Base-by-base conservation (phyloP, 164 flowering plant species). In the Berberis vulgaris region DNA sequence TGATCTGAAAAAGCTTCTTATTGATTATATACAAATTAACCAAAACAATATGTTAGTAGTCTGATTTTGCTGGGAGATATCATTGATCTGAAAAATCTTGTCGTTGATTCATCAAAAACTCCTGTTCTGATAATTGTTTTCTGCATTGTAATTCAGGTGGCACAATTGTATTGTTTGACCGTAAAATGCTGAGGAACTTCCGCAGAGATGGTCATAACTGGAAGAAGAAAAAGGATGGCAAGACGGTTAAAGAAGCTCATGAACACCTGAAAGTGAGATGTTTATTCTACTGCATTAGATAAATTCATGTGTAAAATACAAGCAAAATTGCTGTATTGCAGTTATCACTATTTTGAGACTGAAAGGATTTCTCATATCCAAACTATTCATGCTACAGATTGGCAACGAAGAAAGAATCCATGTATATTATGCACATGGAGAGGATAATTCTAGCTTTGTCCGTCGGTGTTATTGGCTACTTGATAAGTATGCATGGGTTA, bases 151-250 rank as follows among this genome's bases (percentile, higher is more conserved):
- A 55, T 47, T 43, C 74, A 93, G 98, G 95, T 80, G 98, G 98
- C 12, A 74, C 81, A 11, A 74, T 93, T 58, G 76, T 86, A 46
- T 70, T 90, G 60, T 90, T 85, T 77, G 98, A 93, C 69, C 90
- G 98, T 39, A 90, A 83, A 79, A 82, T 74, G 89, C 81, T 93
- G 44, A 78, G 98, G 74, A 90, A 93, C 71, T 93, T 93, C 66
- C 82, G 96, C 56, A 93, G 83, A 70, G 98, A 93, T 85, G 94
- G 98, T 63, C 89, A 88, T 72, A 88, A 80, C 72, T 93, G 98
- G 98, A 90, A 88, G 84, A 93, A 93, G 82, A 93, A 93, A 74
- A 88, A 84, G 49, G 98, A 93, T 77, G 98, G 98, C 62, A 93
- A 83, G 80, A 93, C 98, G 47, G 92, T 93, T 54, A 90, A 87